Evolutionary conservation across 768 basidiomycete species (phyloP), one percentile per base, ranked within the genome.

Genomic region (Xerocomellus amylosporus): DNA sequence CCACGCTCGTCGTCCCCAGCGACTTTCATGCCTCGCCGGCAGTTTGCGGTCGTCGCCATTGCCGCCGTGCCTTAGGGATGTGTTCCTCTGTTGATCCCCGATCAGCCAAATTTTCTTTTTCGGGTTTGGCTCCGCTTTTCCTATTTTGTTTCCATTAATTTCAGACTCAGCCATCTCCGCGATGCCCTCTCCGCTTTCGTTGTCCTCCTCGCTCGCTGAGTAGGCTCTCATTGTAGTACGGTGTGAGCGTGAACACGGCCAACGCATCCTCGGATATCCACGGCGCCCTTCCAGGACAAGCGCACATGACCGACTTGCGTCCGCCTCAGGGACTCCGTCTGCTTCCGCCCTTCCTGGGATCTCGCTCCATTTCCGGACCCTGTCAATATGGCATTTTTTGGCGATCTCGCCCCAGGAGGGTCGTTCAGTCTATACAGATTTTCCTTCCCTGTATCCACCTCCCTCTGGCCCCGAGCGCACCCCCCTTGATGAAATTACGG

Each of bases 61-160:
- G 49, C 62, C 69, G 58, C 42, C 30, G 71, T 71, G 60, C 70
- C 70, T 71, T 49, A 56, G 52, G 58, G 55, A 59, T 67, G 65
- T 54, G 68, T 69, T 63, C 69, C 73, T 75, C 71, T 71, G 70
- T 75, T 84, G 82, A 84, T 84, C 82, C 80, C 80, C 75, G 80
- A 84, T 84, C 82, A 84, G 74, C 65, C 60, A 69, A 65, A 69
- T 48, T 65, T 62, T 65, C 65, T 68, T 64, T 65, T 69, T 65
- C 63, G 40, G 55, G 63, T 73, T 58, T 71, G 58, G 61, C 60
- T 70, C 71, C 71, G 70, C 55, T 58, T 50, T 64, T 44, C 59
- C 64, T 48, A 31, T 54, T 63, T 56, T 26, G 59, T 33, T 30
- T 31, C 41, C 24, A 10, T 44, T 39, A 2, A n/a, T 51, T 71